Evolutionary conservation across 2,329 filamentous ascomycete genomes (phyloP), one percentile per base, ranked within the genome.

Genomic region (Sporothrix humicola): DNA sequence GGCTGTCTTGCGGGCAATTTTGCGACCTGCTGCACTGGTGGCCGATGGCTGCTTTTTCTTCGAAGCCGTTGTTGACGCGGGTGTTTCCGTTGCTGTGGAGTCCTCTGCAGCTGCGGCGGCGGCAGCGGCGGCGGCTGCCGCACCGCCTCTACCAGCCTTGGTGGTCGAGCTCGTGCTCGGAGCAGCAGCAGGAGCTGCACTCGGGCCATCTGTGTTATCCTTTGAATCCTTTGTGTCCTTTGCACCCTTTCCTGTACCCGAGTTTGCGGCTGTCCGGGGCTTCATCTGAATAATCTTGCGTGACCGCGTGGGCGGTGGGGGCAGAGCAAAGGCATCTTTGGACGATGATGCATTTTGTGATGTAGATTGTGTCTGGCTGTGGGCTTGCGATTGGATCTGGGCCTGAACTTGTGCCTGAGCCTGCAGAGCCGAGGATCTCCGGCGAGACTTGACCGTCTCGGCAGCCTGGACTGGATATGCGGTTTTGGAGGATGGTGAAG

Each of bases 231-330:
- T 63, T 44, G 56, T 10, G 10, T 65, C 73, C 23, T 31, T 63
- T 13, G 26, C n/a, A 3, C 31, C 56, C 42, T 65, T 72, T n/a
- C 31, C 48, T 4, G 65, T 7, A 26, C 20, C 77, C 75, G 54
- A 78, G 77, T 74, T 79, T 79, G 26, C 76, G 66, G 69, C n/a
- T 72, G 76, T 75, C 37, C 85, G 83, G 20, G 89, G 95, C 82
- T 97, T 97, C 95, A 98, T 97, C 83, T 98, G 95, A 74, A 98
- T 98, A 80, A 99, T 98, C 84, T 97, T 98, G 79, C 95, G 91
- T 58, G 94, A 93, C 76, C 95, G 88, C 2, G 95, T 97, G 0
- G 96, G 96, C 17, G 95, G 96, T 10, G 96, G 96, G 23, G 96
- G 96, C 17, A 99, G 88, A 10, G 92, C 88, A 81, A 97, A 97